Conservation (phyloP, 331 rosid genomes). For the Acacia pycnantha region DNA sequence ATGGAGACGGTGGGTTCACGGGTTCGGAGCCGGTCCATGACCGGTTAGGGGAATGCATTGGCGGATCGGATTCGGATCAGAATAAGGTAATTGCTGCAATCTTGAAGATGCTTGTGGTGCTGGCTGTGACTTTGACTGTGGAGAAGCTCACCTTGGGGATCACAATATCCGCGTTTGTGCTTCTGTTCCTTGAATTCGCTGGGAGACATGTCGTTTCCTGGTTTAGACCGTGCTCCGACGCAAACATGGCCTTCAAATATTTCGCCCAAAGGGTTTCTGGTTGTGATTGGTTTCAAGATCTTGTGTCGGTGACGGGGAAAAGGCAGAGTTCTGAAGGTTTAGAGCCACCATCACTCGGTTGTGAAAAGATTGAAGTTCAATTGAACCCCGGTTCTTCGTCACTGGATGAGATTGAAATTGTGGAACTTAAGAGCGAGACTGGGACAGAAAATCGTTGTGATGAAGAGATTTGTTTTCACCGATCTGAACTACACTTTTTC, state of each 20-base stretch:
- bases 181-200: constrained; percentile 37
- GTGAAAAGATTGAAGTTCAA: constrained; percentile 21
- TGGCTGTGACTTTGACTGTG: constrained; percentile 43
- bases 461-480: not conserved
- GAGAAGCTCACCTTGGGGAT: constrained; percentile 44
- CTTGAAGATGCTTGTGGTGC: constrained; percentile 39
- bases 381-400: not conserved
- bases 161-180: constrained; percentile 52
- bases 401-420: constrained; percentile 44
- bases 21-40: not conserved
- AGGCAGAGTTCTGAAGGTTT: not conserved
- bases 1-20: not conserved
- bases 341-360: not conserved
- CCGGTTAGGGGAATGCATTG: not conserved
- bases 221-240: constrained; percentile 21
- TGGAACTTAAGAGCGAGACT: constrained; percentile 22
- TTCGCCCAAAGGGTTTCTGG: constrained; percentile 22
- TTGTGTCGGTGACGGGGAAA: not conserved
- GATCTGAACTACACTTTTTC: not conserved
- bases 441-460: not conserved
- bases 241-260: not conserved
- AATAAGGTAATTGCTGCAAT: constrained; percentile 9
- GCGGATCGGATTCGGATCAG: constrained; percentile 8
- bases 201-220: constrained; percentile 30
- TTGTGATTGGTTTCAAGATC: constrained; percentile 12